Percentiles rank a stretch among this genome's conserved stretches.
Evolutionary conservation across 2,329 filamentous ascomycete genomes (phyloP).

Genomic region (Bipolaris cookei): DNA sequence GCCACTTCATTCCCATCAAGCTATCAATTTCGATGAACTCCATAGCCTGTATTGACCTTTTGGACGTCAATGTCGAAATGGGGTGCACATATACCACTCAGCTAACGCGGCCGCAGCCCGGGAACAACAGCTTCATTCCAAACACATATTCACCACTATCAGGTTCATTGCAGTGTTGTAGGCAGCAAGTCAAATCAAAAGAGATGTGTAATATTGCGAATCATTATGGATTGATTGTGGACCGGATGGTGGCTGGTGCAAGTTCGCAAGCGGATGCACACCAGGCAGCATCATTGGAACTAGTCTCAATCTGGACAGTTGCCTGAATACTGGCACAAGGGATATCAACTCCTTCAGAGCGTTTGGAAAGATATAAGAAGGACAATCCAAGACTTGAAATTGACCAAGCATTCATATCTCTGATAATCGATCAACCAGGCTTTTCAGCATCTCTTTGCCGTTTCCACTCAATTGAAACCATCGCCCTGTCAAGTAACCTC

Average conservation of each 20-base stretch:
- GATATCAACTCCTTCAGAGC: background rate
- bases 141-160: background rate
- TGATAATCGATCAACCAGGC: background rate
- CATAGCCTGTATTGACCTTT: no score
- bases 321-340: background rate
- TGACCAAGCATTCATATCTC: background rate
- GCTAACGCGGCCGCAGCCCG: background rate
- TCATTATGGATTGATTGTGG: background rate
- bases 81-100: background rate
- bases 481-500: background rate
- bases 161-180: background rate
- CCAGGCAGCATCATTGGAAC: background rate
- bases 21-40: no score
- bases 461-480: background rate
- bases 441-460: background rate
- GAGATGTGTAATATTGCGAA: no score
- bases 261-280: background rate
- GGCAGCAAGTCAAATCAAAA: background rate
- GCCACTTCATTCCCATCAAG: no score
- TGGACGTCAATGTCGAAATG: no score
- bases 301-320: slow-evolving; percentile 5
- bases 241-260: background rate
- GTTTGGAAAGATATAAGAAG: background rate
- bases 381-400: background rate
- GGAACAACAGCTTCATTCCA: background rate